Evolutionary conservation across 257 asterid genomes (phyloP).

Genomic region (Solanum chiquidenum): DNA sequence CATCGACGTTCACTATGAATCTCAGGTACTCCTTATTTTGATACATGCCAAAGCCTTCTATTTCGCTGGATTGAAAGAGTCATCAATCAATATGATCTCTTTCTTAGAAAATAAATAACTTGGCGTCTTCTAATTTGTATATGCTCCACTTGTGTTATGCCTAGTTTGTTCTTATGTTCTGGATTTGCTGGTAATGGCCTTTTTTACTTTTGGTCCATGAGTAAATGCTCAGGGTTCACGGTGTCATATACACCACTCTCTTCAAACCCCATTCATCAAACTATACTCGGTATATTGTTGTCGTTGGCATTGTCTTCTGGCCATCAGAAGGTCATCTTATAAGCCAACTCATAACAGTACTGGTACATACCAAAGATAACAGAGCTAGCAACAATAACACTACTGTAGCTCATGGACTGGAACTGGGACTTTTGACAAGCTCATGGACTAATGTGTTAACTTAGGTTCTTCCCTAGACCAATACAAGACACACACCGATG

Average conservation of each 20-base stretch:
- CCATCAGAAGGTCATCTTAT: too few species aligned
- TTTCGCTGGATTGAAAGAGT: not conserved
- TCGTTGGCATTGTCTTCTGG: too few species aligned
- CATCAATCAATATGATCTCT: not conserved
- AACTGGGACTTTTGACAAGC: slow-evolving; percentile 62
- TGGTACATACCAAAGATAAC: too few species aligned
- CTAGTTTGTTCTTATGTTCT: not conserved
- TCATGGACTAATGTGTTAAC: slow-evolving; percentile 66
- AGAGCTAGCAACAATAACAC: too few species aligned
- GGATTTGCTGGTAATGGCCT: not conserved
- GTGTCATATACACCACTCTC: too few species aligned
- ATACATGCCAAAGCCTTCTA: not conserved
- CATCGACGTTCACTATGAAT: too few species aligned
- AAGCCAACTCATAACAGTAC: too few species aligned
- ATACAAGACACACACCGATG: slow-evolving; percentile 35
- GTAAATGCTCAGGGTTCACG: not conserved
- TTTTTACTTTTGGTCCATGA: too few species aligned
- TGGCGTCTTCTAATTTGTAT: not conserved
- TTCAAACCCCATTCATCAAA: too few species aligned
- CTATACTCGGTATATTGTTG: too few species aligned
- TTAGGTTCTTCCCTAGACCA: slow-evolving; percentile 53
- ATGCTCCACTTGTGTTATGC: not conserved
- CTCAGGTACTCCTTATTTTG: not conserved
- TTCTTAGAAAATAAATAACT: not conserved
- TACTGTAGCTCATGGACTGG: too few species aligned